Conservation (phyloP, 257 asterid species). For the Solanum rostratum region DNA sequence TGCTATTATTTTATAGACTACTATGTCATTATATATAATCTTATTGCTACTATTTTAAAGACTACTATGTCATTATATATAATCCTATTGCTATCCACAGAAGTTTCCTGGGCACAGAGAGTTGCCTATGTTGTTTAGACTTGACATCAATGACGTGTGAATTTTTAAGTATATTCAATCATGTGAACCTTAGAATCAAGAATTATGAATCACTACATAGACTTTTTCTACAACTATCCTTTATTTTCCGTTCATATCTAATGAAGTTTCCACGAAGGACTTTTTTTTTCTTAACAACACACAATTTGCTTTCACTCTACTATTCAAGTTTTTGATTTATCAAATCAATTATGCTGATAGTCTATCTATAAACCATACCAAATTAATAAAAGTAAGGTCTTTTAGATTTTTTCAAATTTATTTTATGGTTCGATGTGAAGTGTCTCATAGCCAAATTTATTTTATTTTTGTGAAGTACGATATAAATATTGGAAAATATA, state of each 20-base stretch:
- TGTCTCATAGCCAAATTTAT: background rate
- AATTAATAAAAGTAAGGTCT: background rate
- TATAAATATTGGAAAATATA: no score
- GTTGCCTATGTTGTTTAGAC: no score
- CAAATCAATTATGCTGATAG: no score
- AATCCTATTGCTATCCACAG: background rate
- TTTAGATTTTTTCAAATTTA: no score
- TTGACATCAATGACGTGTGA: no score
- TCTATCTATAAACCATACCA: background rate
- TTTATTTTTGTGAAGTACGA: background rate
- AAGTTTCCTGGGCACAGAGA: background rate
- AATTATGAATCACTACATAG: background rate
- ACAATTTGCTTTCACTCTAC: background rate
- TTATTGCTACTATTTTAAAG: background rate
- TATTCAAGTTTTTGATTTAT: background rate
- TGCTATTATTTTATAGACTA: no score
- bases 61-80: no score
- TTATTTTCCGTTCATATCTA: no score
- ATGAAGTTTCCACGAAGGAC: no score
- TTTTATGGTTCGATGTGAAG: background rate
- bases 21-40: background rate
- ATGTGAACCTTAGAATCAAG: no score
- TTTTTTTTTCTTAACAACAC: no score
- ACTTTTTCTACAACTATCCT: background rate
- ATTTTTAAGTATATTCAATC: no score